Evolutionary conservation across 1,139 yeast species (phyloP), one percentile per base, ranked within the genome.

Genomic region (Yamadazyma friedrichii): DNA sequence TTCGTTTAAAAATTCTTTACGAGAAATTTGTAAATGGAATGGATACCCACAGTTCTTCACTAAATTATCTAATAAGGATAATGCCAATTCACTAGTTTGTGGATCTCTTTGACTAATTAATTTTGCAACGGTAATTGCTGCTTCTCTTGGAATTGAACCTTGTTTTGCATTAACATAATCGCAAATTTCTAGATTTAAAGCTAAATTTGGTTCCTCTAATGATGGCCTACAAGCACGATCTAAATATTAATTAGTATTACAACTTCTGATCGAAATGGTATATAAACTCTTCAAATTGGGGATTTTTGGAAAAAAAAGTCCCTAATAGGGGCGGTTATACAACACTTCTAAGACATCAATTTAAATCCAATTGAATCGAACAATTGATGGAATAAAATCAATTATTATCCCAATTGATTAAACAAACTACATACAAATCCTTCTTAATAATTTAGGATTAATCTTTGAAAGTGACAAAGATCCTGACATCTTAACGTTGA

Each of bases 11-110:
- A 93, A 93, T 59, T 93, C 98, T 64, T 93, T 93, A 48, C 98
- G 78, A 8, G 96, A 87, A 41, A 93, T 88, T 65, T 94, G 98
- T 42, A 93, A 73, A 51, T 93, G 98, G 67, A 93, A 82, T 4
- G 98, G 97, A 62, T 91, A 94, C 2, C 98, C 98, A 69, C 99
- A 93, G 65, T 93, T 93, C 67, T 93, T 93, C 41, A 93, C 98
- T 54, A 94, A 73, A 45, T 88, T 89, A 59, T 93, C 99, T 51
- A 93, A 77, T 41, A 85, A 59, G 4, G 74, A 52, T 65, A 62
- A 59, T 3, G 83, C 83, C 61, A 78, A 65, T 56, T 78, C 83
- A 12, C 80, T 67, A 22, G 91, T 86, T 56, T 87, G 95, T 0
- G 94, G 82, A 52, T 87, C 94, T 53, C 88, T 76, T 52, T 85